Evolutionary conservation across 345 rosid genomes (phyloP), one percentile per base, ranked within the genome.

Genomic region (Citrus trifoliata): DNA sequence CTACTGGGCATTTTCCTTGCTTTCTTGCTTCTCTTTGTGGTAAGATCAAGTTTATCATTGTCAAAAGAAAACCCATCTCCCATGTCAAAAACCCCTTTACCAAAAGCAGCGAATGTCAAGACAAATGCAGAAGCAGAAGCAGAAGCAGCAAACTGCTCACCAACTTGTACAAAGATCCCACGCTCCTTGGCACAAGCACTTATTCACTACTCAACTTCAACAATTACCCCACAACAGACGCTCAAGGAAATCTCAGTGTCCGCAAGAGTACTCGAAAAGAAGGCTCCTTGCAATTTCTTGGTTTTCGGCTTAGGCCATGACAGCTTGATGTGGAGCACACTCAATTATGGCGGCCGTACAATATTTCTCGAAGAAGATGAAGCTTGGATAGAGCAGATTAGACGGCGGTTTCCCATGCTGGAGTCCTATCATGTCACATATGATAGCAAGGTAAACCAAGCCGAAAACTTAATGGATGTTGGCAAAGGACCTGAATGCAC

Each of bases 291-390:
- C 85, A 93, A 96, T 77, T 96, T 94, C 88, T 83, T 96, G 80
- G 97, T 94, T 69, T 96, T 96, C 42, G 98, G 99, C 21, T 82
- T 96, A 10, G 97, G 99, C 35, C 97, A 90, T 32, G 98, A 94
- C 73, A 94, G 98, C 73, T 88, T 96, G 22, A 90, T 94, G 99
- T 96, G 98, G 99, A 83, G 86, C 77, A 79, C 97, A 4, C 95
- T 94, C 25, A 96, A 96, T 87, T 81, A 88, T n/a, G 97, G 98
- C 1, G 99, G 99, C 55, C 77, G 90, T 12, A 96, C 98, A 0
- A 78, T 94, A 5, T 96, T 96, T 81, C 83, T 96, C 3, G 99
- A 96, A 81, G 98, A 96, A 83, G 99, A 96, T 70, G 87, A 88
- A 74, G 82, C 93, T 2, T 96, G 98, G 99, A 93, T 96, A 48